Conservation (phyloP, 257 asterid genomes). For the Cruciata laevipes region DNA sequence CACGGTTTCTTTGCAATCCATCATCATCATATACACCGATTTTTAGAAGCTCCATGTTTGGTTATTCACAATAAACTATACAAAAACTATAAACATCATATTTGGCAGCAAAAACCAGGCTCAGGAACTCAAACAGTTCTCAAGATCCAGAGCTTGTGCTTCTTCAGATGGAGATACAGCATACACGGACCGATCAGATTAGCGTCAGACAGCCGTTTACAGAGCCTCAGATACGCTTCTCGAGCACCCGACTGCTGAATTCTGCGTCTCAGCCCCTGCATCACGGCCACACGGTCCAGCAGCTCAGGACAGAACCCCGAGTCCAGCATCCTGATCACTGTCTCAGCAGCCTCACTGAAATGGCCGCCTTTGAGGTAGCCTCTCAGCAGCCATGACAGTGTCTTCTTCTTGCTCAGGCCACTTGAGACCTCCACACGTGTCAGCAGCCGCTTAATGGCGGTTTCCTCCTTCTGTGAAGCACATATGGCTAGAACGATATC, state of each 20-base stretch:
- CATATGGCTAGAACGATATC: slow-evolving; percentile 91
- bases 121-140: slow-evolving; percentile 46
- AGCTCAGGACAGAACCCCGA: slow-evolving; percentile 62
- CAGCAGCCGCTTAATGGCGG: slow-evolving; percentile 57
- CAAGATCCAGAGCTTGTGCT: slow-evolving; percentile 69
- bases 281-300: slow-evolving; percentile 67
- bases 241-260: slow-evolving; percentile 51
- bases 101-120: slow-evolving; percentile 7
- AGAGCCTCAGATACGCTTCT: slow-evolving; percentile 59
- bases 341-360: slow-evolving; percentile 72
- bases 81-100: background rate
- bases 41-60: too few relatives aligned
- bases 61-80: too few relatives aligned
- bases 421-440: slow-evolving; percentile 52
- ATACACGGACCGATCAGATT: slow-evolving; percentile 62
- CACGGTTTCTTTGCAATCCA: too few relatives aligned
- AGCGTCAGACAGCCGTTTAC: slow-evolving; percentile 72
- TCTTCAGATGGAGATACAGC: slow-evolving; percentile 64
- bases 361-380: slow-evolving; percentile 96
- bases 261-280: slow-evolving; percentile 67
- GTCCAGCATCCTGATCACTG: slow-evolving; percentile 67
- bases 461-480: slow-evolving; percentile 64
- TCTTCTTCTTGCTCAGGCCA: slow-evolving; percentile 52
- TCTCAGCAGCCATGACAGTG: slow-evolving; percentile 75
- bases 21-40: too few relatives aligned